Percentiles rank a stretch among this genome's conserved stretches.
Conservation (phyloP, 805 yeast species). For the Kodamaea restingae region DNA sequence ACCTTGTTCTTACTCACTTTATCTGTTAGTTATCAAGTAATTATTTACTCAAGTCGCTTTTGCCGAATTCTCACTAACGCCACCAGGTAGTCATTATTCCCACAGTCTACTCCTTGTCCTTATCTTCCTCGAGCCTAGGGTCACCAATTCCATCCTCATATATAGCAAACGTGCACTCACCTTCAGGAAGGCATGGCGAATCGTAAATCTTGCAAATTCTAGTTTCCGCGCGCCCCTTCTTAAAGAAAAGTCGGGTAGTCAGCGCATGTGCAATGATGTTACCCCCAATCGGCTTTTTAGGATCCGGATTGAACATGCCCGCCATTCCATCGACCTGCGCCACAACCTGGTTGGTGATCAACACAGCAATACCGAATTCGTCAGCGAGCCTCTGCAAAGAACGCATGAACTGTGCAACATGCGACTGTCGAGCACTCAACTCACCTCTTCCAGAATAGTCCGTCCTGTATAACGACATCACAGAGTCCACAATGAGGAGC, state of each 20-base stretch:
- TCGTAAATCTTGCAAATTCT: constrained; percentile 93
- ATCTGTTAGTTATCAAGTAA: too few species aligned
- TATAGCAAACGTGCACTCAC: constrained; percentile 91
- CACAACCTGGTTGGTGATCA: constrained; percentile 88
- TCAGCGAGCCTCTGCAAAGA: constrained; percentile 90
- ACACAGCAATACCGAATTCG: constrained; percentile 96
- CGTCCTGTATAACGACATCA: constrained; percentile 94
- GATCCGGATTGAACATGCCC: constrained; percentile 84
- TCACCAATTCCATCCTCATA: constrained; percentile 97
- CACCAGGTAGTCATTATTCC: too few species aligned
- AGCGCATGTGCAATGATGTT: constrained; percentile 96
- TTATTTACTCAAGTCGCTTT: too few species aligned
- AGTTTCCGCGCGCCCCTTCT: constrained; percentile 87
- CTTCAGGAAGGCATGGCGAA: constrained; percentile 94
- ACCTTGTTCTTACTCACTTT: too few species aligned
- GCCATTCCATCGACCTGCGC: constrained; percentile 96
- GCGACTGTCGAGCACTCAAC: constrained; percentile 89
- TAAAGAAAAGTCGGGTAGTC: constrained; percentile 85
- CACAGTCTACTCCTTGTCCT: constrained; percentile 7
- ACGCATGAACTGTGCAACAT: constrained; percentile 90
- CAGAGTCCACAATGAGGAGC: constrained; percentile 88
- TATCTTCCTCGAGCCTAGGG: constrained; percentile 75
- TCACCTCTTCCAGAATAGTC: constrained; percentile 96
- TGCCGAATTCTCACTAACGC: too few species aligned
- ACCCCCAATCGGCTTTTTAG: constrained; percentile 98